A percentile compares a stretch with the other conserved stretches of the same genome.
Conservation (phyloP, 31 red algal genomes). For the Odonthalia washingtoniensis region DNA sequence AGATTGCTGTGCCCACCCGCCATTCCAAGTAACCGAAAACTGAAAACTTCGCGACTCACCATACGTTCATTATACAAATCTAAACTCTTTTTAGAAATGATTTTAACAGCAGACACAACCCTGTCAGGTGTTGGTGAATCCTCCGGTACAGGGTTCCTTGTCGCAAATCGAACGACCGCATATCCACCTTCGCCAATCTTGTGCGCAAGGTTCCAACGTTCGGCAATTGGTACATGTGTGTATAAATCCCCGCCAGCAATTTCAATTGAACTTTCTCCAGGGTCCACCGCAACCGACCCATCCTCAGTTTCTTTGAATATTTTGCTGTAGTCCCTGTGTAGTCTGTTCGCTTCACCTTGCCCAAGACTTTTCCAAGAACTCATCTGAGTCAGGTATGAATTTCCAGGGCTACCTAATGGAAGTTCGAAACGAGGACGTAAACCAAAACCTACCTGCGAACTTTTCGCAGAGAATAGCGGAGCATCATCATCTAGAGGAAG, state of each 20-base stretch:
- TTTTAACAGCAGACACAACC: conserved; percentile 70
- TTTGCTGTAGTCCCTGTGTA: conserved; percentile 64
- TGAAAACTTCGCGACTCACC: conserved; percentile 77
- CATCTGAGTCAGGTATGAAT: conserved; percentile 67
- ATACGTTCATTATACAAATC: conserved; percentile 65
- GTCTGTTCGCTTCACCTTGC: conserved; percentile 50
- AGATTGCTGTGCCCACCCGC: conserved; percentile 81
- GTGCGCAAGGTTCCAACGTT: conserved; percentile 53
- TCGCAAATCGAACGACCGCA: conserved; percentile 52
- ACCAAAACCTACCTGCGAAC: conserved; percentile 49
- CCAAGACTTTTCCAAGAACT: conserved; percentile 70
- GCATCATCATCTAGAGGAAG: conserved; percentile 44
- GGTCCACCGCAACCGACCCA: not conserved
- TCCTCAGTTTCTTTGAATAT: conserved; percentile 53
- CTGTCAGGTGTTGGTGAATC: conserved; percentile 37
- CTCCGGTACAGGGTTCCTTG: conserved; percentile 38
- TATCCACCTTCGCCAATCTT: conserved; percentile 81
- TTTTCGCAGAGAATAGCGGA: conserved; percentile 13
- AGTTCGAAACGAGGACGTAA: conserved; percentile 54
- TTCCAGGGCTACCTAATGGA: conserved; percentile 55
- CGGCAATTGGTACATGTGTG: conserved; percentile 35
- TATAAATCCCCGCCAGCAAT: conserved; percentile 76
- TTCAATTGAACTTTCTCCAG: conserved; percentile 65
- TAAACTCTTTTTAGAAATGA: conserved; percentile 64
- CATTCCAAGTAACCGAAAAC: conserved; percentile 67